These are phyloP conservation scores for Trichocladium antarcticum DNA, from an alignment of 495 filamentous ascomycete genomes.

Conservation along the genomic window DNA sequence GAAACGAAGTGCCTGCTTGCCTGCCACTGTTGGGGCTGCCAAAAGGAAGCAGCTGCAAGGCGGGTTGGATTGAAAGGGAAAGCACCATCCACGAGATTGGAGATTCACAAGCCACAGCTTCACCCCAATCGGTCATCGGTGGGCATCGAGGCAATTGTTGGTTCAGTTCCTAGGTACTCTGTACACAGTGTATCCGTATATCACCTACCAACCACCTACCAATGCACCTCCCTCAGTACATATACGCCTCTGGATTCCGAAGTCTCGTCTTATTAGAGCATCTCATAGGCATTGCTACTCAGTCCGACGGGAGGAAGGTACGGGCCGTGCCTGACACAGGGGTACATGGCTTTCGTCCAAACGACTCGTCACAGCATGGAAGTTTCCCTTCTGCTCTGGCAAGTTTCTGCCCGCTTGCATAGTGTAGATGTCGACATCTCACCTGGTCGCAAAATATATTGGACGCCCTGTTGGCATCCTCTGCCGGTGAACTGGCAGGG, in stretches of 20 bases:
- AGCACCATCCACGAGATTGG: slow-evolving; percentile 11
- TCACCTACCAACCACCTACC: not conserved
- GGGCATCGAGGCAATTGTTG: too few relatives aligned
- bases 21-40: not conserved
- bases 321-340: too few relatives aligned
- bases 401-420: not conserved
- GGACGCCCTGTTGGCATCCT: not conserved
- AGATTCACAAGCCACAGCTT: slow-evolving; percentile 9
- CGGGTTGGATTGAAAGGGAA: slow-evolving; percentile 9
- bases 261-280: too few relatives aligned
- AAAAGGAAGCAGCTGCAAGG: slow-evolving; percentile 1
- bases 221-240: too few relatives aligned
- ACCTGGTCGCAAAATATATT: not conserved
- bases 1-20: not conserved
- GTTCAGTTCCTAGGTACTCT: too few relatives aligned
- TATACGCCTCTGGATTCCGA: too few relatives aligned
- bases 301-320: too few relatives aligned
- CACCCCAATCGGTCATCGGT: slow-evolving; percentile 6
- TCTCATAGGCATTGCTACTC: too few relatives aligned
- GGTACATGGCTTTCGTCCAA: too few relatives aligned
- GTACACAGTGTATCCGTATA: not conserved
- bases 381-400: not conserved
- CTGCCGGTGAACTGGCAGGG: too few relatives aligned
- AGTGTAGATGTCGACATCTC: not conserved
- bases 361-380: too few relatives aligned